Evolutionary conservation across 768 basidiomycete genomes (phyloP), one percentile per base, ranked within the genome.

Genomic region (Pisolithus orientalis): DNA sequence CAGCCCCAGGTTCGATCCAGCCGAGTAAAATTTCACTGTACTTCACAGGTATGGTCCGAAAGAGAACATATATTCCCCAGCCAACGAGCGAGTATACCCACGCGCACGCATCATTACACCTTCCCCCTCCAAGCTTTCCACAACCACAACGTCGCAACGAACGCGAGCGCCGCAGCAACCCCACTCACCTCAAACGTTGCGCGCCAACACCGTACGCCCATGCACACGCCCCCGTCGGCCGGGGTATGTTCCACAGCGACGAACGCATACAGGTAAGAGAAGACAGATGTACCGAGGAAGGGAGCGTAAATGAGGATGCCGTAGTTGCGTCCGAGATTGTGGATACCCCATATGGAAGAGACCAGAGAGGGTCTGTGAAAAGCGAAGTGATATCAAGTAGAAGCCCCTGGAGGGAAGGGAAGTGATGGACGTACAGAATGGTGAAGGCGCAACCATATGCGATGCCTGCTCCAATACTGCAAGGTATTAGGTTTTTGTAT

Each of bases 251-350:
- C 67, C 4, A 75, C 76, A 6, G 84, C 77, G 44, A 88, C 62
- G 57, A 84, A 80, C 13, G 90, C 90, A 54, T 90, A 92, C 0
- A 91, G 62, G 64, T 87, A 90, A 3, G 90, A 89, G 64, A 90
- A 90, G 0, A 81, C 34, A 1, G 87, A 80, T 0, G 87, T 89
- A 5, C 87, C 89, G 25, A 82, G 65, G 65, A 90, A 86, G 5
- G 87, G 84, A 0, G 88, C 82, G 58, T 87, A 89, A 45, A 84
- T 80, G 51, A 89, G 61, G 37, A 88, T 66, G 25, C 88, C 87
- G 53, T 81, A 91, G 65, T 92, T 92, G 52, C 90, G 80, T 8
- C 82, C 90, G 5, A 84, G 70, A 55, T 87, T 77, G n/a, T 73
- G 61, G 27, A 76, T 63, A 11, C 90, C 90, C 86, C 87, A 92